phyloP scores from a whole-genome alignment of 257 asterid species.

The Ajuga chamaepitys region DNA sequence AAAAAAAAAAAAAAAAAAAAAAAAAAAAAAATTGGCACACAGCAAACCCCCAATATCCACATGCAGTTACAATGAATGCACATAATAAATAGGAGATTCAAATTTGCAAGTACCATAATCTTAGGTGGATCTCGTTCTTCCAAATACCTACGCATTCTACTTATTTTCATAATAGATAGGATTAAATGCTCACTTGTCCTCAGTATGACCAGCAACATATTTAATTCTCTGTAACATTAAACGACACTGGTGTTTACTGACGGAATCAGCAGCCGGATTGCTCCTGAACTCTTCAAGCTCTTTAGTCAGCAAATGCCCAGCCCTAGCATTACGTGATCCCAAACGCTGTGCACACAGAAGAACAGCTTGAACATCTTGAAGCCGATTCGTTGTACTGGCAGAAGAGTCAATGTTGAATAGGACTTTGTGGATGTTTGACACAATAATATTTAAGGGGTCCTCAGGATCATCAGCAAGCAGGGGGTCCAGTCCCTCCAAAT shows the following conservation, averaged over 20 bases:
- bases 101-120: background rate
- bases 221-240: constrained; percentile 77
- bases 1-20: no score
- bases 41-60: no score
- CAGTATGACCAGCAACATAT: constrained; percentile 66
- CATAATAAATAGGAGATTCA: background rate
- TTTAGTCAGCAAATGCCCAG: constrained; percentile 75
- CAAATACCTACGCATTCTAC: background rate
- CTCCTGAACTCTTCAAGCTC: constrained; percentile 91
- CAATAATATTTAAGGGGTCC: constrained; percentile 71
- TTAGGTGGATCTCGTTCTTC: background rate
- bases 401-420: constrained; percentile 74
- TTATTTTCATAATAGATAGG: constrained; percentile 9
- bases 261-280: constrained; percentile 80
- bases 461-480: constrained; percentile 96
- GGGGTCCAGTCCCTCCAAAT: constrained; percentile 93
- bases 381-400: constrained; percentile 70
- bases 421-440: constrained; percentile 77
- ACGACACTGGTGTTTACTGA: constrained; percentile 87
- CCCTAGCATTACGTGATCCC: constrained; percentile 92
- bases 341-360: constrained; percentile 81
- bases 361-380: constrained; percentile 92
- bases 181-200: constrained; percentile 54
- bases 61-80: background rate
- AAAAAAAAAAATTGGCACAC: no score